Base-by-base conservation (phyloP, 257 asterid species). In the Solanum bulbocastanum region DNA sequence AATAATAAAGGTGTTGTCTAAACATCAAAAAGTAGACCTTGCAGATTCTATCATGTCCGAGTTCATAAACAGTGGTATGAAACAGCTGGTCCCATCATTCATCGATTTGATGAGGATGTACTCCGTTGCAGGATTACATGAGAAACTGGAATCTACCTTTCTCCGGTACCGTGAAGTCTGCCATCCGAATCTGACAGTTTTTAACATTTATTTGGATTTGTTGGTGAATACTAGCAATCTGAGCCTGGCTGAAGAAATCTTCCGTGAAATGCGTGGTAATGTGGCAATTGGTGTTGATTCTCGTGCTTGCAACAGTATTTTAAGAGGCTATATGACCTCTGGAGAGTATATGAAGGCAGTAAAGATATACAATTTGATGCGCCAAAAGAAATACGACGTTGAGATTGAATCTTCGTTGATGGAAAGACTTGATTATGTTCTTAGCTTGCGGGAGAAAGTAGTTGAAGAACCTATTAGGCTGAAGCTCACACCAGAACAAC, bases 401-500 rank as follows among this genome's bases (percentile, higher is more conserved):
- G 98, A 95, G 86, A 89, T 92, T 65, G 98, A 95, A 86, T 88
- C 98, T 85, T 72, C 92, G 23, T 92, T 90, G 91, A 90, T 85
- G 93, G 94, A 94, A 92, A 93, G 94, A 91, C 92, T 97, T 27
- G 94, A 93, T 20, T 58, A 88, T 44, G 72, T 90, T 75, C 87
- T 89, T 87, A 92, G 92, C 79, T 78, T 88, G 90, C 89, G 91
- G 62, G 86, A 85, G 88, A 89, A 91, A 87, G 94, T 89, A 84
- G 86, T 90, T 85, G 87, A 90, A 85, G 89, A 91, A 89, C 84
- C 94, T 15, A 58, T 85, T 35, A 91, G 84, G 88, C 88, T 85
- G 92, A 96, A 93, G 92, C 98, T 97, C 89, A 92, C 91, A 90
- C 90, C 87, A 86, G 98, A 93, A 89, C 98, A 97, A 86, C 92